A percentile compares a stretch with the other conserved stretches of the same genome.
Conservation (phyloP, 768 basidiomycete species). For the Panellus pusillus region DNA sequence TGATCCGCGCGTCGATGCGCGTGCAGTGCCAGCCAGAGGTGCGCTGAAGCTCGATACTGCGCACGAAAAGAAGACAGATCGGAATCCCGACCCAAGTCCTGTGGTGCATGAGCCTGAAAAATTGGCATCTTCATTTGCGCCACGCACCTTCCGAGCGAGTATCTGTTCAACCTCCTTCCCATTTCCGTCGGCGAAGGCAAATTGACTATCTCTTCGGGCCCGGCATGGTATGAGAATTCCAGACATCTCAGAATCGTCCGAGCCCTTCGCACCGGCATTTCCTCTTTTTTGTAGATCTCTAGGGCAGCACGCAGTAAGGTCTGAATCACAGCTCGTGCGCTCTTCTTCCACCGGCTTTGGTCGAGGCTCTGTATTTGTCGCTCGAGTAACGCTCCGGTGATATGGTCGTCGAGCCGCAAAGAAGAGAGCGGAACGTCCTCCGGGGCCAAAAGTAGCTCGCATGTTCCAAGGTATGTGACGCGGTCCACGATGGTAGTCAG, state of each 20-base stretch:
- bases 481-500: conserved; percentile 62
- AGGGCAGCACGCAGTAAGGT: conserved; percentile 50
- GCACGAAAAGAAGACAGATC: conserved; percentile 31
- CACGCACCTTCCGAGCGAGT: conserved; percentile 41
- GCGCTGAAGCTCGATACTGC: conserved; percentile 55
- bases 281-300: conserved; percentile 44
- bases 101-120: not conserved
- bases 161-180: conserved; percentile 43
- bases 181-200: conserved; percentile 36
- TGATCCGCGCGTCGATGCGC: conserved; percentile 55
- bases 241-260: conserved; percentile 56
- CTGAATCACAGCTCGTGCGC: conserved; percentile 40
- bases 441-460: conserved; percentile 60
- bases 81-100: conserved; percentile 38
- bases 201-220: conserved; percentile 22
- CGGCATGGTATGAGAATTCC: conserved; percentile 48
- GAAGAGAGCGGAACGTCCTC: conserved; percentile 48
- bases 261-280: conserved; percentile 59
- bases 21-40: conserved; percentile 73
- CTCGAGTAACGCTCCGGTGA: conserved; percentile 60
- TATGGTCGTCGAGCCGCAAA: conserved; percentile 24
- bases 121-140: not conserved
- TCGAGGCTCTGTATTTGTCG: conserved; percentile 60
- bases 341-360: conserved; percentile 56
- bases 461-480: conserved; percentile 63